phyloP scores from a whole-genome alignment of 192 early-diverging fungal species.

The Backusella parvicylindrica region DNA sequence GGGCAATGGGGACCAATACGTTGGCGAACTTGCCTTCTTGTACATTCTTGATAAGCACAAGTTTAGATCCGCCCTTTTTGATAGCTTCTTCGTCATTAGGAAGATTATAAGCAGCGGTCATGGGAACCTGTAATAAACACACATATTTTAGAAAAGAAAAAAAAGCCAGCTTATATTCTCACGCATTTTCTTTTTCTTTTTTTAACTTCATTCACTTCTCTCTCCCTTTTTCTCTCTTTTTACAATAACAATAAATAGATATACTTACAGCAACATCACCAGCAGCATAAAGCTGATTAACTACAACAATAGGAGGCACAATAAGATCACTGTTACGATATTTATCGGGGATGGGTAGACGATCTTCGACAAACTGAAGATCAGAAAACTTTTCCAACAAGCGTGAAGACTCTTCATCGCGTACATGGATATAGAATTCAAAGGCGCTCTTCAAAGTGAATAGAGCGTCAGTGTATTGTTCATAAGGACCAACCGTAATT shows the following conservation, averaged over 20 bases:
- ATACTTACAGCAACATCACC: constrained; percentile 57
- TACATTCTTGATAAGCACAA: constrained; percentile 76
- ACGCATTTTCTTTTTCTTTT: not conserved
- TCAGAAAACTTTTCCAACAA: constrained; percentile 62
- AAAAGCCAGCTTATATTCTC: not conserved
- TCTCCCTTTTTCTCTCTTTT: not conserved
- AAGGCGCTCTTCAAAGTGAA: constrained; percentile 64
- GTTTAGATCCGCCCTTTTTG: constrained; percentile 60
- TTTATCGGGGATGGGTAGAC: constrained; percentile 60
- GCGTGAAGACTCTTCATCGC: constrained; percentile 55
- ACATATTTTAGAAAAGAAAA: not conserved
- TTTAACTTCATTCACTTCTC: too few relatives aligned
- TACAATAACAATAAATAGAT: not conserved
- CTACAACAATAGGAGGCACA: constrained; percentile 68
- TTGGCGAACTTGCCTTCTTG: constrained; percentile 67
- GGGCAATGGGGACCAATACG: constrained; percentile 62
- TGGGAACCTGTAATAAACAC: constrained; percentile 44
- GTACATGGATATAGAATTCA: constrained; percentile 65
- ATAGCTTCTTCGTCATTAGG: constrained; percentile 77
- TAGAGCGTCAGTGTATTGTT: constrained; percentile 70
- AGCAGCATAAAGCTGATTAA: constrained; percentile 70
- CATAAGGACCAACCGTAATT: constrained; percentile 69
- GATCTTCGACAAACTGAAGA: constrained; percentile 63
- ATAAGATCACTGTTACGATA: constrained; percentile 61
- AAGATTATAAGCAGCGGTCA: constrained; percentile 75